Conservation (phyloP, 2,329 filamentous ascomycete species). For the Phialemonium atrogriseum region DNA sequence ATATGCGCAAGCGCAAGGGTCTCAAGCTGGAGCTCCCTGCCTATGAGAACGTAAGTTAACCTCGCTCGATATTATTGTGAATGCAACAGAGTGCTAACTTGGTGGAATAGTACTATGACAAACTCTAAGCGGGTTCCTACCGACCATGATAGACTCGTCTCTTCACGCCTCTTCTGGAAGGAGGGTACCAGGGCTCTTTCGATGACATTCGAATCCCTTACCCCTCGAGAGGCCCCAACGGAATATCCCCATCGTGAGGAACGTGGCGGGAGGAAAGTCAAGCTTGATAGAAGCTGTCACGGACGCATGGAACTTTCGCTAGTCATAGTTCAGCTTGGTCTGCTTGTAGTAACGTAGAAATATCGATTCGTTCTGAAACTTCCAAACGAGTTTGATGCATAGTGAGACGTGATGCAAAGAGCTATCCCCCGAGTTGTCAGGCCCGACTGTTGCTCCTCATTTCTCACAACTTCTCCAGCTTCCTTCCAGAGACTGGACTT, state of each 20-base stretch:
- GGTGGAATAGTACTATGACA: constrained; percentile 83
- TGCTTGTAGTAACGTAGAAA: constrained; percentile 35
- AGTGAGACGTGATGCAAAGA: too few species aligned
- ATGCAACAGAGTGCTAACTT: constrained; percentile 26
- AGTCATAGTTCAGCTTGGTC: constrained; percentile 23
- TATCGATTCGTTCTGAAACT: too few species aligned
- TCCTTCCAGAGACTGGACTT: too few species aligned
- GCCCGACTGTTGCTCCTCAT: too few species aligned
- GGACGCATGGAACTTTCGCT: constrained; percentile 25
- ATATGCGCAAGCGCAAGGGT: constrained; percentile 99
- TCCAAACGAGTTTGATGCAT: too few species aligned
- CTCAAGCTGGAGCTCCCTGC: constrained; percentile 92
- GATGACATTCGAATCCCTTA: constrained; percentile 4
- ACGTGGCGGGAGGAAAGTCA: constrained; percentile 23
- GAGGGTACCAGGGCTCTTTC: constrained; percentile 24
- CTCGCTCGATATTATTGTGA: neutral
- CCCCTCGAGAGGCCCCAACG: constrained; percentile 17
- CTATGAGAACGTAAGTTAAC: constrained; percentile 81
- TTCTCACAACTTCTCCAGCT: too few species aligned
- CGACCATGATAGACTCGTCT: constrained; percentile 33
- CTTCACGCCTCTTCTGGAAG: constrained; percentile 33
- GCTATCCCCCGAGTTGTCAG: too few species aligned
- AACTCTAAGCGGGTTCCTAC: constrained; percentile 66
- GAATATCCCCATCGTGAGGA: constrained; percentile 11
- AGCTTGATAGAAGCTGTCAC: constrained; percentile 25